Evolutionary conservation across 768 basidiomycete species (phyloP).

Genomic region (Leccinum incarnatum): DNA sequence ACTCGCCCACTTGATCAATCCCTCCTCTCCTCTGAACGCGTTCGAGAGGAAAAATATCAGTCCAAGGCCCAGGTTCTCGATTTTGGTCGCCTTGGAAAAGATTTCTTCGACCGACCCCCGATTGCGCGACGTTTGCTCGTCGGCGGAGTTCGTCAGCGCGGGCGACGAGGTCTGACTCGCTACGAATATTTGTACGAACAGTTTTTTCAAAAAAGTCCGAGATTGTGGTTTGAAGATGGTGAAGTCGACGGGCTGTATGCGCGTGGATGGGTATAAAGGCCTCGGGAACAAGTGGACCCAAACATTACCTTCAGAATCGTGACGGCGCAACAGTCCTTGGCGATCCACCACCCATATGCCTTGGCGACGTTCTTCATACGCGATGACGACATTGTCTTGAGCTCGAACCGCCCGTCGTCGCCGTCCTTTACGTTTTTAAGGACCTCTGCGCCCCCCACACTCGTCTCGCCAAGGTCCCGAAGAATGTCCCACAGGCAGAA

Average conservation of each 20-base stretch:
- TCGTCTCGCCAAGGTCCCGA: constrained; percentile 82
- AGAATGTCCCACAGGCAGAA: constrained; percentile 97
- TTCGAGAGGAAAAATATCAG: constrained; percentile 68
- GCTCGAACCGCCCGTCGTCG: constrained; percentile 38
- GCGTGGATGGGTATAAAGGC: neutral
- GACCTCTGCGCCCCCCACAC: constrained; percentile 76
- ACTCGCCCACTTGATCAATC: constrained; percentile 64
- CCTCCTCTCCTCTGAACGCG: constrained; percentile 40
- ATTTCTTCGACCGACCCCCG: constrained; percentile 69
- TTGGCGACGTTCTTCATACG: constrained; percentile 73
- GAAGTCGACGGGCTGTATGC: constrained; percentile 83
- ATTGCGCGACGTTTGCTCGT: constrained; percentile 45
- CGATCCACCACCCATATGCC: constrained; percentile 91
- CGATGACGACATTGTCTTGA: constrained; percentile 53
- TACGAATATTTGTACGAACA: constrained; percentile 69
- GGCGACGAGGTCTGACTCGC: constrained; percentile 77
- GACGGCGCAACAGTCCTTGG: constrained; percentile 74
- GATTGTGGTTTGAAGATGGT: constrained; percentile 64
- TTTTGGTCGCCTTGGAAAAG: constrained; percentile 69
- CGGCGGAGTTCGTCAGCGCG: constrained; percentile 39
- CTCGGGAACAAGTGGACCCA: neutral
- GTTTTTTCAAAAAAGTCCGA: constrained; percentile 61
- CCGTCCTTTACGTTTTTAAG: constrained; percentile 58
- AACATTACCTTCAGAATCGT: constrained; percentile 74
- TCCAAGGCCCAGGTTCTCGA: constrained; percentile 69